Evolutionary conservation across 2,329 filamentous ascomycete species (phyloP).

Genomic region (Fusarium pilosicola): DNA sequence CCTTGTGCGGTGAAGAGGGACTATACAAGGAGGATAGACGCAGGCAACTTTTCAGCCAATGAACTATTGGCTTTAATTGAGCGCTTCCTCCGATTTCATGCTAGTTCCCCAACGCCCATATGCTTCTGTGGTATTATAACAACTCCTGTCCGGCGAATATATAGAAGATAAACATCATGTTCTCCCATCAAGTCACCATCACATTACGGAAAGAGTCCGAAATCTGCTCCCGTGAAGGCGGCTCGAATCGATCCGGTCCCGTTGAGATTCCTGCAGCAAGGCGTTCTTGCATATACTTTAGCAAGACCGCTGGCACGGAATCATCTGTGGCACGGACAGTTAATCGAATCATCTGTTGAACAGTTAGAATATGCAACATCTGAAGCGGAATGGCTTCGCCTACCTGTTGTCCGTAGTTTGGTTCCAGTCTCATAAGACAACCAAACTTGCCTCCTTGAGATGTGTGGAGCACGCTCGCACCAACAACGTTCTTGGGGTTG

Average conservation of each 20-base stretch:
- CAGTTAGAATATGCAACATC: constrained; percentile 21
- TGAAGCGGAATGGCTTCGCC: constrained; percentile 49
- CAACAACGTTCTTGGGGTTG: constrained; percentile 93
- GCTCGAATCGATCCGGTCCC: constrained; percentile 51
- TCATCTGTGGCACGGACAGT: constrained; percentile 96
- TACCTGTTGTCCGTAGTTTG: constrained; percentile 92
- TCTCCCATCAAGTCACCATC: constrained; percentile 56
- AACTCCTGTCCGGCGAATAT: constrained; percentile 42
- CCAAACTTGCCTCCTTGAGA: constrained; percentile 90
- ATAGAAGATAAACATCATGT: constrained; percentile 31
- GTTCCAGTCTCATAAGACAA: constrained; percentile 91
- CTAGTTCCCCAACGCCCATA: constrained; percentile 47
- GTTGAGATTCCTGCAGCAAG: constrained; percentile 67
- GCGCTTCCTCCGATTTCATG: constrained; percentile 40
- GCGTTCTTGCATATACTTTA: constrained; percentile 88
- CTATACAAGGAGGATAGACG: constrained; percentile 15
- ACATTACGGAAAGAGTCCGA: constrained; percentile 66
- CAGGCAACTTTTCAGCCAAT: constrained; percentile 30
- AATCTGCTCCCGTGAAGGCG: constrained; percentile 61
- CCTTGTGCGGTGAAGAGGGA: constrained; percentile 19
- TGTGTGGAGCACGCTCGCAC: constrained; percentile 86
- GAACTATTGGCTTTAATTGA: constrained; percentile 36
- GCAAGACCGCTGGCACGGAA: constrained; percentile 78
- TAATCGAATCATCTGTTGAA: constrained; percentile 85
- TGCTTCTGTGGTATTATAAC: constrained; percentile 45